These are phyloP conservation scores for Citrus reticulata DNA, from an alignment of 345 rosid genomes.

Conservation along the genomic window DNA sequence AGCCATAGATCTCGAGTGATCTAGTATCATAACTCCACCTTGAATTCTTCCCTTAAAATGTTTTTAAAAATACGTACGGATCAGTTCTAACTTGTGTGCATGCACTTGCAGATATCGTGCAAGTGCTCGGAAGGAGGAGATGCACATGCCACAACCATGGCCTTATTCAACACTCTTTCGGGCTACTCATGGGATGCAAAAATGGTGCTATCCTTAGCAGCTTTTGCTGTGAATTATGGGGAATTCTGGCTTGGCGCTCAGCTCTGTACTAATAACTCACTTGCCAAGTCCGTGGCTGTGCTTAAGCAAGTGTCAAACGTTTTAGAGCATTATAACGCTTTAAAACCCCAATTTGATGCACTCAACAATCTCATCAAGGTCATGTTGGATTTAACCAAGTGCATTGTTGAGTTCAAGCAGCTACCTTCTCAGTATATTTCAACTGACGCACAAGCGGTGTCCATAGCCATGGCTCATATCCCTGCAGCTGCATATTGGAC, in stretches of 20 bases:
- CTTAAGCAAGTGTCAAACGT: slow-evolving; percentile 45
- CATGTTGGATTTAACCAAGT: slow-evolving; percentile 49
- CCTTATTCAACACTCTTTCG: slow-evolving; percentile 32
- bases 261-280: slow-evolving; percentile 24
- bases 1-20: background rate
- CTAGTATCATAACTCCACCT: no score
- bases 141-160: slow-evolving; percentile 40
- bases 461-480: slow-evolving; percentile 36
- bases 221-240: slow-evolving; percentile 43
- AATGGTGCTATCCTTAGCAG: slow-evolving; percentile 44
- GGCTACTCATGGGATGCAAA: slow-evolving; percentile 49
- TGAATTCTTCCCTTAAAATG: background rate
- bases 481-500: slow-evolving; percentile 57
- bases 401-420: slow-evolving; percentile 43
- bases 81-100: background rate
- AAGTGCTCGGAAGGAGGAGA: slow-evolving; percentile 47
- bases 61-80: no score
- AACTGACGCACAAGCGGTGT: slow-evolving; percentile 29
- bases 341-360: slow-evolving; percentile 42
- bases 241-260: slow-evolving; percentile 39
- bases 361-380: slow-evolving; percentile 38
- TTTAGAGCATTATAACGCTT: slow-evolving; percentile 19
- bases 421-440: slow-evolving; percentile 44
- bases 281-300: slow-evolving; percentile 39
- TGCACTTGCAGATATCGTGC: slow-evolving; percentile 33